Percentiles rank a stretch among this genome's conserved stretches.
phyloP scores from a whole-genome alignment of 139 green algal genomes.

The Haematococcus lacustris region DNA sequence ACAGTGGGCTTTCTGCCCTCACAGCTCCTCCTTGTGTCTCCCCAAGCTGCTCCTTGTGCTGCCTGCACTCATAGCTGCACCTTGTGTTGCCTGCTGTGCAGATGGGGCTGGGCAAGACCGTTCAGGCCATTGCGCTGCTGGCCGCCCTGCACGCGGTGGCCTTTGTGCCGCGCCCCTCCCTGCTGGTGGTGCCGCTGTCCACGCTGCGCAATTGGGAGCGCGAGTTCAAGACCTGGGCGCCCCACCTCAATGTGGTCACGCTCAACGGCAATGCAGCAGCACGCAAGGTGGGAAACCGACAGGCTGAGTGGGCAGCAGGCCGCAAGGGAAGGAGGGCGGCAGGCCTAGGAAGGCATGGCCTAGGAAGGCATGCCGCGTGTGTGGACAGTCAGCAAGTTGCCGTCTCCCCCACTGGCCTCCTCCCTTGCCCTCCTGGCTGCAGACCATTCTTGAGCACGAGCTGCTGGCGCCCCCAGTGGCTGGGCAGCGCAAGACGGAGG shows the following conservation, averaged over 20 bases:
- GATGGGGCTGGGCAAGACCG: conserved; percentile 70
- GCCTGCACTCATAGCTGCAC: too few species aligned
- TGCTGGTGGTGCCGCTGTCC: conserved; percentile 77
- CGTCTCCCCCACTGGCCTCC: too few species aligned
- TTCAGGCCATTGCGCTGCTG: conserved; percentile 57
- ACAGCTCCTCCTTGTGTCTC: too few species aligned
- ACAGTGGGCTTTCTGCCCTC: too few species aligned
- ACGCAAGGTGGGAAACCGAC: conserved; percentile 36
- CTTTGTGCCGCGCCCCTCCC: conserved; percentile 35
- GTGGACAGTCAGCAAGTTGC: too few species aligned
- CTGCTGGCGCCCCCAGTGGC: conserved; percentile 23
- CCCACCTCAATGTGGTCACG: conserved; percentile 59
- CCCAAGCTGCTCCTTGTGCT: too few species aligned
- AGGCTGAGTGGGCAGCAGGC: not conserved
- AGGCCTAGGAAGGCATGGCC: not conserved
- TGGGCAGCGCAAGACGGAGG: too few species aligned
- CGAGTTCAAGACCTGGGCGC: conserved; percentile 72
- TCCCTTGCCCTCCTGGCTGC: too few species aligned
- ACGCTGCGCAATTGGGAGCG: conserved; percentile 78
- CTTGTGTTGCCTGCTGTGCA: too few species aligned
- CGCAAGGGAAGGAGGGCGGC: not conserved
- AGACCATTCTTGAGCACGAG: conserved; percentile 49
- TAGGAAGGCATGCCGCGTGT: too few species aligned
- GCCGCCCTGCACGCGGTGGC: conserved; percentile 27
- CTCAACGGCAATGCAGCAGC: conserved; percentile 47